Base-by-base conservation (phyloP, 768 basidiomycete genomes). In the Podaxis sp. region DNA sequence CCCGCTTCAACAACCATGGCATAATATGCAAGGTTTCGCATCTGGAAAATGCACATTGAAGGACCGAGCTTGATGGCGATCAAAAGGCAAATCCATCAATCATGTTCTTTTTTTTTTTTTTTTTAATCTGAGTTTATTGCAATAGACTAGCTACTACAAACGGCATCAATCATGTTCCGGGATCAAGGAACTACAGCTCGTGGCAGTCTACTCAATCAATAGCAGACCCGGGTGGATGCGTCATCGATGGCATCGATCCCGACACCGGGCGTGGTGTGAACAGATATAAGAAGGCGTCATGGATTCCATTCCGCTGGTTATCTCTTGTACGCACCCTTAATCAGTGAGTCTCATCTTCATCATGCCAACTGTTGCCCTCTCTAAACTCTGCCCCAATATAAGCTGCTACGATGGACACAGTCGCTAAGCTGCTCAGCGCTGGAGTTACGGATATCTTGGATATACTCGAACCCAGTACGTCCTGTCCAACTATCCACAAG, bases 381-480 rank as follows among this genome's bases (percentile, higher is more conserved):
- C 22, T 50, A 7, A 50, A 19, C 13, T 15, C 13, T 50, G 9
- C 49, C 24, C 9, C 5, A 27, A 17, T 2, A 43, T 27, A 50
- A 50, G 19, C 25, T 27, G 4, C 12, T 7, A 24, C 43, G 22
- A 55, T 55, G 54, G 54, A 55, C 15, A 40, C 9, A 40, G 33
- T 55, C 12, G 54, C 37, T 12, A 38, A 40, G 19, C 38, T 55
- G 29, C 22, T 17, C 22, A 27, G 22, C 12, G 36, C 50, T 22
- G 60, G 54, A 6, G 27, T 13, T 29, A 24, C 17, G 13, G 53
- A 46, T 15, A 36, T 61, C 17, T 0, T 47, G 11, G 52, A 61
- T 7, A 40, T 55, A 4, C 60, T 61, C 15, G 60, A 54, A 46
- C 60, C 60, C 3, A 61, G 60, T 61, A 33, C 2, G 43, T 61